These are phyloP conservation scores for Rhizoclosmatium sp. DNA, from an alignment of 192 early-diverging fungal genomes.

Conservation along the genomic window DNA sequence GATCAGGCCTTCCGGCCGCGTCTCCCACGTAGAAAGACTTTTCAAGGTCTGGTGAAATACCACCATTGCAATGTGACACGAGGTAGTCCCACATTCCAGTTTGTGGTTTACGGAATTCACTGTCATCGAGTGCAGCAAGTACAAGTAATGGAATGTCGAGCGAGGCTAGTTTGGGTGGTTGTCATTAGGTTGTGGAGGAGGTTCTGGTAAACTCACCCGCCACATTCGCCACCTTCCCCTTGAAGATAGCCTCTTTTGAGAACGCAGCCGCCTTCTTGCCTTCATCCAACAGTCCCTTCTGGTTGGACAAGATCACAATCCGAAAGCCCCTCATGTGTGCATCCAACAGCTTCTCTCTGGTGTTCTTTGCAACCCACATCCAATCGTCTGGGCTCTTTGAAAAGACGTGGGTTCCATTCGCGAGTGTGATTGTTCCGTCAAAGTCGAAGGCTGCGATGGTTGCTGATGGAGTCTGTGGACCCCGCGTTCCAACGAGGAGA, in stretches of 20 bases:
- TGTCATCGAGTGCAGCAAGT: slow-evolving; percentile 74
- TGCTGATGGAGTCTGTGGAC: background rate
- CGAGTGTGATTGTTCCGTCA: slow-evolving; percentile 79
- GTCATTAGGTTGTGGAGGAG: background rate
- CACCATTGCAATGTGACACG: slow-evolving; percentile 38
- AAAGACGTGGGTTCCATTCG: slow-evolving; percentile 66
- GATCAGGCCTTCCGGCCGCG: slow-evolving; percentile 79
- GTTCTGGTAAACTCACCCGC: background rate
- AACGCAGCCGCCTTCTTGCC: slow-evolving; percentile 35
- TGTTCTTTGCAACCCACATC: slow-evolving; percentile 70
- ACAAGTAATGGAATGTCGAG: slow-evolving; percentile 70
- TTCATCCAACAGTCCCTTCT: slow-evolving; percentile 58
- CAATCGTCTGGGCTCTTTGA: slow-evolving; percentile 83
- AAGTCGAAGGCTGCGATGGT: slow-evolving; percentile 79
- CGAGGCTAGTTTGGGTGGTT: background rate
- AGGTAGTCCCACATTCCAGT: slow-evolving; percentile 69
- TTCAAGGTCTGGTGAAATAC: slow-evolving; percentile 47
- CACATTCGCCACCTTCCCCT: slow-evolving; percentile 43
- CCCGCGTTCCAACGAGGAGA: slow-evolving; percentile 14
- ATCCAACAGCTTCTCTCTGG: slow-evolving; percentile 65
- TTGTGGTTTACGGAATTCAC: slow-evolving; percentile 77
- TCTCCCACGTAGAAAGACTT: slow-evolving; percentile 90
- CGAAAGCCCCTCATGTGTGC: slow-evolving; percentile 61
- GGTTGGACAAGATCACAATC: slow-evolving; percentile 81
- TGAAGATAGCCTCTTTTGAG: slow-evolving; percentile 49